Evolutionary conservation across 805 yeast species (phyloP), one percentile per base, ranked within the genome.

Genomic region (Suhomyces emberorum): DNA sequence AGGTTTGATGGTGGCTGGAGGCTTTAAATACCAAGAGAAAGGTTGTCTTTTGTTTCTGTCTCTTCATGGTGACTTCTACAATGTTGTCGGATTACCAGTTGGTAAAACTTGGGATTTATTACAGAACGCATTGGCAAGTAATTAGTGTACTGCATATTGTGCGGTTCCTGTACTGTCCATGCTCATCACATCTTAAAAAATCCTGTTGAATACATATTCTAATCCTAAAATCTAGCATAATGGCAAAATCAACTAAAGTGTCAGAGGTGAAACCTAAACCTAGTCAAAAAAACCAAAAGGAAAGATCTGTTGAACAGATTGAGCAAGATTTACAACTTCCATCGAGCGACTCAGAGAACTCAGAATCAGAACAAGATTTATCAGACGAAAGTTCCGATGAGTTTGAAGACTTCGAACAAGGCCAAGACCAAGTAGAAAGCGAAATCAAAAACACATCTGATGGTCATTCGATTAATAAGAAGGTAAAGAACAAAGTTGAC

Each of bases 1-100:
- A 55, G 98, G 93, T 1, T 38, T 69, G 6, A 72, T 73, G 32
- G 97, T 86, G 1, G 96, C 98, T 2, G 98, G 97, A 4, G 98
- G 98, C 1, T 89, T 86, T 63, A 80, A 79, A 48, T 80, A 83
- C 41, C 98, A 91, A 59, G 85, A 81, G 0, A 54, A 57, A 7
- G 93, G 95, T 2, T 79, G 83, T 1, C 52, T 81, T 24, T 61
- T 91, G 44, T 76, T 93, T 45, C 59, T 68, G 15, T 59, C 62
- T 11, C 72, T 88, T 9, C 69, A 70, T 1, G 98, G 98, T 0
- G 98, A 91, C 55, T 86, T 76, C 52, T 79, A 72, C 59, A 91
- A 88, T 54, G 84, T 87, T 10, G 91, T 91, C 3, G 98, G 98
- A 0, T 63, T 91, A 38, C 98, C 98, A 1, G 74, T 78, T 17